phyloP scores from a whole-genome alignment of 495 filamentous ascomycete species.

The Talaromyces ruber region DNA sequence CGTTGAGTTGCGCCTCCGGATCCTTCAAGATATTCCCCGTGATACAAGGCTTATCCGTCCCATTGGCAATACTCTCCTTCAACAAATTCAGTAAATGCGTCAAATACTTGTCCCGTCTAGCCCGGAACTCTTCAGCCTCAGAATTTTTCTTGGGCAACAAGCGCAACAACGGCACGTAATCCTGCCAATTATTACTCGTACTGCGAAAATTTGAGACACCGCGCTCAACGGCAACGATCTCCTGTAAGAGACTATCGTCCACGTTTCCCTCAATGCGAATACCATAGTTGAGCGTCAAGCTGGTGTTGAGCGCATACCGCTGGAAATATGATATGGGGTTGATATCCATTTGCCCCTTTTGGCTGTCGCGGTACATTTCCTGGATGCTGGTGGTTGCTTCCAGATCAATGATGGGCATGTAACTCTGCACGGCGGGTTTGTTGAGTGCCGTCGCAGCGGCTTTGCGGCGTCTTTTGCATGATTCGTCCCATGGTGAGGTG shows the following conservation, averaged over 20 bases:
- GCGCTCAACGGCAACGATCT: constrained; percentile 57
- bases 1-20: constrained; percentile 51
- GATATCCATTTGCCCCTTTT: constrained; percentile 48
- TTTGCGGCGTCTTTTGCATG: constrained; percentile 61
- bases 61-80: constrained; percentile 49
- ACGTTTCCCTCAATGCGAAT: constrained; percentile 52
- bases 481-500: constrained; percentile 67
- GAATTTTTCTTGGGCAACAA: constrained; percentile 45
- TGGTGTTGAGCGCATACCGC: constrained; percentile 58
- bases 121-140: constrained; percentile 45
- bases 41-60: constrained; percentile 62
- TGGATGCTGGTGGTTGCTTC: constrained; percentile 57
- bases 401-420: constrained; percentile 66
- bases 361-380: constrained; percentile 50
- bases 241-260: constrained; percentile 47
- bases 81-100: constrained; percentile 50
- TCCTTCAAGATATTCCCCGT: constrained; percentile 62
- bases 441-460: constrained; percentile 64
- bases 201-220: constrained; percentile 55
- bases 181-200: constrained; percentile 63
- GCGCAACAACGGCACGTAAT: constrained; percentile 57
- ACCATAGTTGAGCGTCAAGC: constrained; percentile 59
- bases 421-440: constrained; percentile 54
- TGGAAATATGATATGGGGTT: constrained; percentile 61
- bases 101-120: constrained; percentile 48